phyloP scores from a whole-genome alignment of 208 protist species.

The Leishmania lainsoni region DNA sequence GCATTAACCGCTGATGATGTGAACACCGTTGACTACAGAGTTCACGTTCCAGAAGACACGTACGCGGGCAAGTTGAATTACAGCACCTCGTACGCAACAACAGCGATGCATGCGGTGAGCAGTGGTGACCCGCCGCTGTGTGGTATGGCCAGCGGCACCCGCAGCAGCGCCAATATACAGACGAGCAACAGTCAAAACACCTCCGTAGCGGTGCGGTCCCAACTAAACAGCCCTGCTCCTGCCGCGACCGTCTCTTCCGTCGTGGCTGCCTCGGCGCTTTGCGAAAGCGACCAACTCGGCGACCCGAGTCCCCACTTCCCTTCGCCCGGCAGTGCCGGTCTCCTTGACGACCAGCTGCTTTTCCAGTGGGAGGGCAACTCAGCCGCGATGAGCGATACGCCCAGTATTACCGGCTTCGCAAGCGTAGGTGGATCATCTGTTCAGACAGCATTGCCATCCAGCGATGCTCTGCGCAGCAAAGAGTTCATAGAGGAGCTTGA shows the following conservation, averaged over 20 bases:
- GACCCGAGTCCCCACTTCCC: slow-evolving; percentile 1
- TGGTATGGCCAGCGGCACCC: neutral
- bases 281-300: neutral
- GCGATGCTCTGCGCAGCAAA: neutral
- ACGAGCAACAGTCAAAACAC: neutral
- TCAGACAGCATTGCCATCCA: slow-evolving; percentile 3
- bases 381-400: neutral
- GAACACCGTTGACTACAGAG: slow-evolving; percentile 11
- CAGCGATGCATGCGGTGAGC: neutral
- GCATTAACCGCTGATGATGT: neutral
- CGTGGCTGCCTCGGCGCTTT: neutral
- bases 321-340: slow-evolving; percentile 1
- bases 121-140: neutral
- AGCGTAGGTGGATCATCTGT: neutral
- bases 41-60: neutral
- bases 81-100: neutral
- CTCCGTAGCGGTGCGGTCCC: neutral
- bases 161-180: slow-evolving; percentile 6
- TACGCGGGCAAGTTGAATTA: neutral
- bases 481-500: neutral
- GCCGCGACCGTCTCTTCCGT: neutral
- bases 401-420: neutral
- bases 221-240: neutral
- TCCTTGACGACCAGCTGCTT: slow-evolving; percentile 21
- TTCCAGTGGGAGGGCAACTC: slow-evolving; percentile 21